Evolutionary conservation across 768 basidiomycete species (phyloP).

Genomic region (Boletus rubroflammeus): DNA sequence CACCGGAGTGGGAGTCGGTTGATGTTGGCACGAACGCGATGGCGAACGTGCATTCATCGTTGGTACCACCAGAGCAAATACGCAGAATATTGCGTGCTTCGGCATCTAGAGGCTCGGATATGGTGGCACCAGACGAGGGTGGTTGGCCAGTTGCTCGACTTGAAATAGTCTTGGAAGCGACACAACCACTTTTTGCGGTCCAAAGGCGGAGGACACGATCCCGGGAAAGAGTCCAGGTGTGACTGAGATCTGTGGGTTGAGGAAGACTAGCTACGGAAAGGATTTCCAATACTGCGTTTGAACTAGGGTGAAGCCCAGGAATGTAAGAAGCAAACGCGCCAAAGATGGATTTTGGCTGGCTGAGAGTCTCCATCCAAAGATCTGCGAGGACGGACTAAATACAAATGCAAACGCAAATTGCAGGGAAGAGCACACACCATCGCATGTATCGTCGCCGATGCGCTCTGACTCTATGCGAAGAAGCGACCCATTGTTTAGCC

Average conservation of each 20-base stretch:
- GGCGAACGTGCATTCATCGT: conserved; percentile 55
- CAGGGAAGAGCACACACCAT: conserved; percentile 46
- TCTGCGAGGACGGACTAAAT: conserved; percentile 40
- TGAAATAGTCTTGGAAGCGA: conserved; percentile 57
- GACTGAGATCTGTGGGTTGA: conserved; percentile 69
- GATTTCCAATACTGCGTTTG: conserved; percentile 53
- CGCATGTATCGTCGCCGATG: conserved; percentile 47
- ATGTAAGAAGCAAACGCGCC: conserved; percentile 66
- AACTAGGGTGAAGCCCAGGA: conserved; percentile 45
- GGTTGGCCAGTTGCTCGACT: conserved; percentile 31
- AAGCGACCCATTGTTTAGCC: conserved; percentile 56
- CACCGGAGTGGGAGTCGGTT: conserved; percentile 62
- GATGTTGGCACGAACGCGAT: conserved; percentile 73
- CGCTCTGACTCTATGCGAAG: conserved; percentile 67
- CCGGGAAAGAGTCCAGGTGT: conserved; percentile 83
- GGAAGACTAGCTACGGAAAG: conserved; percentile 70
- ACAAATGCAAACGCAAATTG: background rate
- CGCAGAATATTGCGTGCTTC: conserved; percentile 62
- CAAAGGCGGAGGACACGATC: conserved; percentile 83
- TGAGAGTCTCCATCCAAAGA: conserved; percentile 65
- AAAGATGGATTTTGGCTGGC: conserved; percentile 64
- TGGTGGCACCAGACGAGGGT: conserved; percentile 30
- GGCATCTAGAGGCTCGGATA: conserved; percentile 53
- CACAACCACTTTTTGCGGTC: conserved; percentile 73
- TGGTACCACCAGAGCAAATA: conserved; percentile 48